These are phyloP conservation scores for Hypomontagnella submonticulosa DNA, from an alignment of 495 filamentous ascomycete species.

Conservation along the genomic window DNA sequence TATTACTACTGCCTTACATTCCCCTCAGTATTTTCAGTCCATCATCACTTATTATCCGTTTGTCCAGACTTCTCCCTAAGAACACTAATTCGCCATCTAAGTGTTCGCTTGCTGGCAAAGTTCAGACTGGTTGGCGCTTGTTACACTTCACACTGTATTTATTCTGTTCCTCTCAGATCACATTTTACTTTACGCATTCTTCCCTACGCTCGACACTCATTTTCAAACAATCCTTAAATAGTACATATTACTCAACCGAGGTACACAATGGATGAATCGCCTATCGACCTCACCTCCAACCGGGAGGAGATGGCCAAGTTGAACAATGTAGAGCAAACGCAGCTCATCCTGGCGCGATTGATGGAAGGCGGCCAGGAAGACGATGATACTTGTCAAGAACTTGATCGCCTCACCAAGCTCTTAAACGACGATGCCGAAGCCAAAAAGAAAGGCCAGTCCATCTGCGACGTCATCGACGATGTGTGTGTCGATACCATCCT, in stretches of 20 bases:
- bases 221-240: neutral
- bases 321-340: slow-evolving; percentile 56
- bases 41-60: too few species aligned
- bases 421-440: slow-evolving; percentile 58
- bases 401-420: slow-evolving; percentile 61
- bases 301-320: slow-evolving; percentile 37
- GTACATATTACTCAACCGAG: neutral
- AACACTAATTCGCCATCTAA: too few species aligned
- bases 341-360: slow-evolving; percentile 62
- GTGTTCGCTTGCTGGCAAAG: too few species aligned
- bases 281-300: slow-evolving; percentile 34
- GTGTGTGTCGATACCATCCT: slow-evolving; percentile 84
- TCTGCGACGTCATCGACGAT: slow-evolving; percentile 76
- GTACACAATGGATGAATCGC: slow-evolving; percentile 39
- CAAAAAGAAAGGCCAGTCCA: slow-evolving; percentile 52
- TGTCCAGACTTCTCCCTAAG: too few species aligned
- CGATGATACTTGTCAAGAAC: slow-evolving; percentile 60
- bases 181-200: neutral
- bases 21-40: too few species aligned
- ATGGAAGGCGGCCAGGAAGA: slow-evolving; percentile 69
- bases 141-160: too few species aligned
- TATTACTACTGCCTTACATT: too few species aligned
- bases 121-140: too few species aligned
- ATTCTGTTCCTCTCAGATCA: too few species aligned
- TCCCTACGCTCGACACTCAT: neutral